Base-by-base conservation (phyloP, 306 rosid genomes). In the Senna tora region DNA sequence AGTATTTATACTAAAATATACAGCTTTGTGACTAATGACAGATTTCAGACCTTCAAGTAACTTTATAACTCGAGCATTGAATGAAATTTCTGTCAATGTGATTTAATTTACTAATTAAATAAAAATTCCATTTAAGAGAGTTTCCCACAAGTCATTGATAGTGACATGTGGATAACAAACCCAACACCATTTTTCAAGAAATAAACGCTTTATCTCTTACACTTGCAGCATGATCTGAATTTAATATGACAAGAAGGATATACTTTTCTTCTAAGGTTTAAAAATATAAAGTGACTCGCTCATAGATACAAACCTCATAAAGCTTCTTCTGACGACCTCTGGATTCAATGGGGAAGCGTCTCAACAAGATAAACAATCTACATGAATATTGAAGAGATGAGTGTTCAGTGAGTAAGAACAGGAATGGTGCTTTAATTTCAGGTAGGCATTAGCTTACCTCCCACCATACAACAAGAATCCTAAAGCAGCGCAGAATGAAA, bases 391-490 rank as follows among this genome's bases (percentile, higher is more conserved):
- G 20, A 61, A 7, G 22, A 36, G 32, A 9, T 10, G 5, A 17
- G 49, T 36, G 4, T 38, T 61, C 22, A 36, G 47, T 17, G 67
- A 36, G 15, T 45, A 36, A 16, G 49, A 61, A 17, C 16, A 38
- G 36, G 0, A 61, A 36, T 38, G 49, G 30, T 61, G 65, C 65
- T 36, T 7, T 33, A 33, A 3, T 33, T 38, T 38, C 65, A 59
- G 30, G n/a, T 17, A 17, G 16, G 17, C 30, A 36, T 60, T 15
- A 45, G 17, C 51, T 83, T 86, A 88, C 97, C 97, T 91, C 79
- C 97, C 97, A 68, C 97, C 97, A 67, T 91, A 91, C 71, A 87
- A 65, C 79, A 91, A 67, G 78, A 91, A 91, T 78, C 89, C 93
- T 42, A 88, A 80, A 71, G 95, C 89, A 63, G 90, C 87, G 59